Base-by-base conservation (phyloP, 2,329 filamentous ascomycete species). In the Exophiala mesophila region DNA sequence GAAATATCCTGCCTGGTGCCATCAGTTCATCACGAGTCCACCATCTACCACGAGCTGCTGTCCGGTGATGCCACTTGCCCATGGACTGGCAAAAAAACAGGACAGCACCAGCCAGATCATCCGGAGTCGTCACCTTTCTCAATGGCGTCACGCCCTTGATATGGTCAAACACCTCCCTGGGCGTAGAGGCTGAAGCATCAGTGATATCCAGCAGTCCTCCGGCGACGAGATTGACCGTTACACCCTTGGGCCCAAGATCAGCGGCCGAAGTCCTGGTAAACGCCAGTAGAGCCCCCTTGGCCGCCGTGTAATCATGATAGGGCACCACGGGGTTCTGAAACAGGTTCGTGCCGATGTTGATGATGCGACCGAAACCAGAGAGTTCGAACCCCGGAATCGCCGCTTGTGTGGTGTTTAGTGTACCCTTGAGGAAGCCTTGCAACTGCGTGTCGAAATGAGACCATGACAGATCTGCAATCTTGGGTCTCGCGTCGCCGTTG, bases 21-120 rank as follows among this genome's bases (percentile, higher is more conserved):
- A 32, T 46, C 45, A 53, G 7, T 41, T 49, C 49, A 54, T 54
- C 28, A 47, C 45, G 24, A 54, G 36, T 2, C 51, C 49, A 8
- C 51, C 51, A 35, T 54, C 51, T 2, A 54, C 49, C n/a, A 52
- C 36, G 13, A 54, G 24, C 18, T 52, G 44, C 30, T 54, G 51
- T 10, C 51, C 51, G 1, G 51, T 54, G 10, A 50, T 36, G 5
- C 35, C 49, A 12, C 23, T 34, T 1, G 40, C 41, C 38, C 43
- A 46, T 4, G 49, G 51, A 37, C 51, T 47, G 4, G 51, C 51
- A 32, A 54, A 50, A n/a, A 39, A 52, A 54, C 38, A 52, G 36
- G 2, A 54, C 51, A n/a, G 42, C 49, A 2, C 47, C 51, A 4
- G 51, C 51, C 3, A 54, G 18, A 26, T 54, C 51, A 7, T 51